Conservation (phyloP, 2,329 filamentous ascomycete genomes). For the Sclerotiophoma versabilis region DNA sequence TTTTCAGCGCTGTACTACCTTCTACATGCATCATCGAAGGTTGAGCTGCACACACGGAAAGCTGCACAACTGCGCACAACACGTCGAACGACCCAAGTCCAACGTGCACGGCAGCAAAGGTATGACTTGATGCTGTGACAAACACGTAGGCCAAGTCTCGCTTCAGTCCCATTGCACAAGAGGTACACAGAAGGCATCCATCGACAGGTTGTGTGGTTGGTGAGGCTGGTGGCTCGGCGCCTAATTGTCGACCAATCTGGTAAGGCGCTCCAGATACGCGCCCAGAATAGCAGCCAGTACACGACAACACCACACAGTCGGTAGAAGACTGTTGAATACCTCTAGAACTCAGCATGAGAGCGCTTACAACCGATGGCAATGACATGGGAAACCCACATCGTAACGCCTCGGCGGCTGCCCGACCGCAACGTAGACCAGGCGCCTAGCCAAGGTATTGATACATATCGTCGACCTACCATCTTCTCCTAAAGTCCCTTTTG, state of each 20-base stretch:
- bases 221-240: constrained; percentile 35
- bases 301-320: constrained; percentile 37
- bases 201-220: constrained; percentile 32
- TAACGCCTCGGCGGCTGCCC: constrained; percentile 48
- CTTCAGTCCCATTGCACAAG: constrained; percentile 31
- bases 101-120: constrained; percentile 19
- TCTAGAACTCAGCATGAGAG: constrained; percentile 31
- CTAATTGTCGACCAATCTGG: constrained; percentile 31
- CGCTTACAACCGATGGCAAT: constrained; percentile 44
- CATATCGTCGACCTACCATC: constrained; percentile 48
- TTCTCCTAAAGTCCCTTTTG: constrained; percentile 27
- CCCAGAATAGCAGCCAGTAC: constrained; percentile 40
- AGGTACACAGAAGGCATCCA: constrained; percentile 25
- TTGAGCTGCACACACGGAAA: constrained; percentile 10
- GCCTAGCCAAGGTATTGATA: constrained; percentile 39
- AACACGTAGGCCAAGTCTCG: constrained; percentile 45
- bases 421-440: constrained; percentile 40
- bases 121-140: constrained; percentile 25
- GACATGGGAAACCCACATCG: constrained; percentile 32
- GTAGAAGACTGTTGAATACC: constrained; percentile 34
- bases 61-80: constrained; percentile 13
- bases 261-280: constrained; percentile 36
- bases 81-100: constrained; percentile 14
- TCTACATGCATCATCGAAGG: constrained; percentile 16
- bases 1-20: constrained; percentile 17